phyloP scores from a whole-genome alignment of 2,329 filamentous ascomycete species.

The Pestalotiopsis sp. region DNA sequence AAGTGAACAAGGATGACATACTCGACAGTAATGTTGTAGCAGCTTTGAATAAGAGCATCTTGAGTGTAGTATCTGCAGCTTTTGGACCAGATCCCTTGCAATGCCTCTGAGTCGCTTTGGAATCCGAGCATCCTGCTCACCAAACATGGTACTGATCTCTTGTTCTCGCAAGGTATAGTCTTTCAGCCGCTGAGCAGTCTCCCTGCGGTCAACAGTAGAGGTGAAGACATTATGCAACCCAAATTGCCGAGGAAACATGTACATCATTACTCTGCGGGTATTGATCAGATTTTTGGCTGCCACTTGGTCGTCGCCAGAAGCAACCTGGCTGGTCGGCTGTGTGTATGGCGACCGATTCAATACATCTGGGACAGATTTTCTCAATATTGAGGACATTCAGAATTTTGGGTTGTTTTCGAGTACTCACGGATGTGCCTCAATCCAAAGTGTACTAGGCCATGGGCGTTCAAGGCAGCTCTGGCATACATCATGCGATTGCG shows the following conservation, averaged over 20 bases:
- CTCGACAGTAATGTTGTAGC: slow-evolving; percentile 78
- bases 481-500: slow-evolving; percentile 87
- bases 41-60: slow-evolving; percentile 80
- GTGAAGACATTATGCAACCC: slow-evolving; percentile 91
- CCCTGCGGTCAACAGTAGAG: slow-evolving; percentile 60
- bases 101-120: slow-evolving; percentile 71
- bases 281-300: slow-evolving; percentile 43
- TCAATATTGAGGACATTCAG: background rate
- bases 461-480: slow-evolving; percentile 67
- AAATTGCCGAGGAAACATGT: slow-evolving; percentile 92
- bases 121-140: slow-evolving; percentile 31
- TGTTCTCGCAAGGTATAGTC: slow-evolving; percentile 85
- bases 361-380: slow-evolving; percentile 61
- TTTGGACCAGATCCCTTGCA: slow-evolving; percentile 58
- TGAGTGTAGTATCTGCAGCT: slow-evolving; percentile 68
- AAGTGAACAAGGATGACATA: slow-evolving; percentile 16
- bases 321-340: slow-evolving; percentile 7
- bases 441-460: slow-evolving; percentile 69
- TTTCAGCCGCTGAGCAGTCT: slow-evolving; percentile 73
- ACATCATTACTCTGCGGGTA: slow-evolving; percentile 77
- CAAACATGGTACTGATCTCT: slow-evolving; percentile 61
- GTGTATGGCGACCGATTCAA: slow-evolving; percentile 66
- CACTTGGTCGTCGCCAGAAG: slow-evolving; percentile 6
- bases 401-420: no score
- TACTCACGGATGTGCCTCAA: slow-evolving; percentile 77